Evolutionary conservation across 257 asterid species (phyloP).

Genomic region (Primulina eburnea): DNA sequence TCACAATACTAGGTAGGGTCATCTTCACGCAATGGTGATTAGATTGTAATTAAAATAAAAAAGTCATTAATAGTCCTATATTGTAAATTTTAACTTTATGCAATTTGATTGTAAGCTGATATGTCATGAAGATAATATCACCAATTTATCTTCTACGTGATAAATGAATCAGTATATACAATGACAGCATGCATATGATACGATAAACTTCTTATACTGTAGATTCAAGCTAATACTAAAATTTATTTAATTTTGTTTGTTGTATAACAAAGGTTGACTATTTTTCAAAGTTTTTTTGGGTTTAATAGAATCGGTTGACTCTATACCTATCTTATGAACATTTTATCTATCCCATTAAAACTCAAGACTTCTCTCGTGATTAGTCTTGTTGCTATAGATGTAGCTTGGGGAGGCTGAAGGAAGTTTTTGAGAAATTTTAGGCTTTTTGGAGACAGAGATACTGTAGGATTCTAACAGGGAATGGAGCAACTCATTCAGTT

Average conservation of each 20-base stretch:
- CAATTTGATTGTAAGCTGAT: not conserved
- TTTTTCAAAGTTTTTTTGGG: not conserved
- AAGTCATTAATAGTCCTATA: not conserved
- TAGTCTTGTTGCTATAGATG: not conserved
- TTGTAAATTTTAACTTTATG: not conserved
- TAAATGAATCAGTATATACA: too few species aligned
- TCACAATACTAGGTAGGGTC: not conserved
- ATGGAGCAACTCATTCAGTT: constrained; percentile 2
- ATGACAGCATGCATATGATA: not conserved
- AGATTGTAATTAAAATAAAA: too few species aligned
- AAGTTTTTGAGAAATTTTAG: not conserved
- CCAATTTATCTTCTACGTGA: not conserved
- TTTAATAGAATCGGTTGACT: not conserved
- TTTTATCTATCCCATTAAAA: not conserved
- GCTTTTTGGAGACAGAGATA: not conserved
- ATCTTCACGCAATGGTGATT: too few species aligned
- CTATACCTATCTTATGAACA: not conserved
- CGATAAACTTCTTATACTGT: not conserved
- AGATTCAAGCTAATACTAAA: not conserved
- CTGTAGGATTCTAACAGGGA: not conserved
- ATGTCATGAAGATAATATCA: too few species aligned
- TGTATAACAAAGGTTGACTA: not conserved
- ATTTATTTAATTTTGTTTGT: not conserved
- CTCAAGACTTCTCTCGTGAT: not conserved
- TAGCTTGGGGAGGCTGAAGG: not conserved